phyloP scores from a whole-genome alignment of 106 monocot genomes.

The Dioscorea alata region DNA sequence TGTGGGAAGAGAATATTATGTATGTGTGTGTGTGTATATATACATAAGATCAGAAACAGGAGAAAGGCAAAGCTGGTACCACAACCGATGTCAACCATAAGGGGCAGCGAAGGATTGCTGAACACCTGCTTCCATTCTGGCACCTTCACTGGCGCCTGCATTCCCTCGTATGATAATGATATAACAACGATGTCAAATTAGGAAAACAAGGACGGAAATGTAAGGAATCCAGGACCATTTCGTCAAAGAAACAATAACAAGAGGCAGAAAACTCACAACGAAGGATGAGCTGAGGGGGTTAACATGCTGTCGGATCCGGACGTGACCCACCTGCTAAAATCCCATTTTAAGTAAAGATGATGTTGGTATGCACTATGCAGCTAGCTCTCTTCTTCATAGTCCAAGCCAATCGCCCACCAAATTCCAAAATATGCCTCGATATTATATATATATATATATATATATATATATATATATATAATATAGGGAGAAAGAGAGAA shows the following conservation, averaged over 20 bases:
- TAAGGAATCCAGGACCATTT: too few species aligned
- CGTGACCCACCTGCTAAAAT: constrained; percentile 56
- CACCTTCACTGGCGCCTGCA: constrained; percentile 44
- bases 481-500: not conserved
- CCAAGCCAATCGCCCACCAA: not conserved
- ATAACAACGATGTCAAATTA: not conserved
- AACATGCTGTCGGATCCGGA: constrained; percentile 92
- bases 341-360: not conserved
- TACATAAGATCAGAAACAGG: too few species aligned
- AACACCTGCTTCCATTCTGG: constrained; percentile 74
- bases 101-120: constrained; percentile 50
- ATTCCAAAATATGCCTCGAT: not conserved
- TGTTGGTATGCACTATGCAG: not conserved
- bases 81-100: constrained; percentile 94
- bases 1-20: too few species aligned
- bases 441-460: too few species aligned
- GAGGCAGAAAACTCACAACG: constrained; percentile 27
- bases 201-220: too few species aligned
- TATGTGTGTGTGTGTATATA: too few species aligned
- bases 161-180: not conserved
- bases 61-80: constrained; percentile 25
- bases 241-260: too few species aligned
- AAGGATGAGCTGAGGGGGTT: constrained; percentile 83
- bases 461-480: too few species aligned
- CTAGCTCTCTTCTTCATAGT: not conserved